Conservation (phyloP, 495 filamentous ascomycete species). For the Echria macrotheca region DNA sequence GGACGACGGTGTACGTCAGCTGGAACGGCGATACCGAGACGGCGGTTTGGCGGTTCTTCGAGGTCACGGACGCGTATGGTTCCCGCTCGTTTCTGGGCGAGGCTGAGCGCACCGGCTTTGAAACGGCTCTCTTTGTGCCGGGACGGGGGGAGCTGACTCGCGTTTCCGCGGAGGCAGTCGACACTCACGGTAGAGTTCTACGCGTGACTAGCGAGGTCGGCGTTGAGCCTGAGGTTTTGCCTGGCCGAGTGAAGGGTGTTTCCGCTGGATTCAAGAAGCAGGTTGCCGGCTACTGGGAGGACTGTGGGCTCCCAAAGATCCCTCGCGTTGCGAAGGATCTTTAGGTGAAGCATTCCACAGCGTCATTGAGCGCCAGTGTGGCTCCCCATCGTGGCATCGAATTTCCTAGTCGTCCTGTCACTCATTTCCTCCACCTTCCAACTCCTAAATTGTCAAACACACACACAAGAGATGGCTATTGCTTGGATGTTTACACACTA, state of each 20-base stretch:
- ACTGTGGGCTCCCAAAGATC: slow-evolving; percentile 12
- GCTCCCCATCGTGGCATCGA: too few species aligned
- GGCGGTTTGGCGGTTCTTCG: slow-evolving; percentile 28
- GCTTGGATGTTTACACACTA: too few species aligned
- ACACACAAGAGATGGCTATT: too few species aligned
- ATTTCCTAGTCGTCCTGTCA: too few species aligned
- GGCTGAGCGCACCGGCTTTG: slow-evolving; percentile 27
- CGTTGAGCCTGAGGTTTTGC: slow-evolving; percentile 25
- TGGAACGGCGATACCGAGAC: slow-evolving; percentile 41
- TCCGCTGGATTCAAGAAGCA: neutral
- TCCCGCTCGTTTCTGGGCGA: slow-evolving; percentile 25
- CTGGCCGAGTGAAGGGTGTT: neutral
- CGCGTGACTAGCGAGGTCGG: slow-evolving; percentile 18
- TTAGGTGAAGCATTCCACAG: too few species aligned
- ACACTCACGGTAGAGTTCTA: slow-evolving; percentile 19
- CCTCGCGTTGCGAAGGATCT: slow-evolving; percentile 11
- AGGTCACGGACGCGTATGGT: slow-evolving; percentile 19
- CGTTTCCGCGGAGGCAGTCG: slow-evolving; percentile 29
- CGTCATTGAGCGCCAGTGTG: too few species aligned
- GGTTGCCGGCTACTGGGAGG: slow-evolving; percentile 11
- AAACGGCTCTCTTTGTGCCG: slow-evolving; percentile 24
- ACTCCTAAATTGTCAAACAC: too few species aligned
- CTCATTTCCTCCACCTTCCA: too few species aligned
- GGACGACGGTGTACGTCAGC: slow-evolving; percentile 29
- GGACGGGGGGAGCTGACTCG: slow-evolving; percentile 4